Base-by-base conservation (phyloP, 2,329 filamentous ascomycete genomes). In the Mariannaea elegans region DNA sequence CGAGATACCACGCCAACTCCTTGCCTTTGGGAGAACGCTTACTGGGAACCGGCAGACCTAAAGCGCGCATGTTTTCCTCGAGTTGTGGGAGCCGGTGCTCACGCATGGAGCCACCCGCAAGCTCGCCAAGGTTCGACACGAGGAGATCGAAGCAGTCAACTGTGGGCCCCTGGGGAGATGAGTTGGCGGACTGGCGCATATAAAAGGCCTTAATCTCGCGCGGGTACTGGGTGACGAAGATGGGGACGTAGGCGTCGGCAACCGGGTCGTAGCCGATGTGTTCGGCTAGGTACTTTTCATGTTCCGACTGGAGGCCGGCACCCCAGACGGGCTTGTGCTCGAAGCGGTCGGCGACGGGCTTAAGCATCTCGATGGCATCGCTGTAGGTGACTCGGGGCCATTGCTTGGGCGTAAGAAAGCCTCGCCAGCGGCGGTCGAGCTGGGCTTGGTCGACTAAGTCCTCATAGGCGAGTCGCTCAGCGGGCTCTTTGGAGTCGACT, bases 211-310 rank as follows among this genome's bases (percentile, higher is more conserved):
- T 99, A 74, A 95, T 88, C 46, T 83, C 81, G 65, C 87, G 87
- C n/a, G 95, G 95, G 73, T 97, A 99, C 75, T 97, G 84, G 13
- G 94, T 98, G 65, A 99, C 88, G 73, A 98, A 98, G 42, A 98
- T 83, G 7, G 95, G 95, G 46, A 84, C 79, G 65, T 75, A 75
- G 38, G 79, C 79, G 27, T 80, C 77, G 45, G 78, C 78, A n/a
- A 80, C 76, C 49, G 75, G 63, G 55, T 77, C 72, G 46, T 78
- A 80, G 23, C 88, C 88, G 42, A 94, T 72, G 23, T 80, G 80
- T 52, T 86, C 82, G 46, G 95, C 93, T 53, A 99, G 84, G 74
- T 89, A 97, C 73, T 88, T 92, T 78, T 99, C 95, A 78, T 99
- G 95, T 75, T 98, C 94, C 2, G 94, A 90, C 70, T 95, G 92